Conservation (phyloP, 129 eudicot species). For the Flaveria ramosissima region DNA sequence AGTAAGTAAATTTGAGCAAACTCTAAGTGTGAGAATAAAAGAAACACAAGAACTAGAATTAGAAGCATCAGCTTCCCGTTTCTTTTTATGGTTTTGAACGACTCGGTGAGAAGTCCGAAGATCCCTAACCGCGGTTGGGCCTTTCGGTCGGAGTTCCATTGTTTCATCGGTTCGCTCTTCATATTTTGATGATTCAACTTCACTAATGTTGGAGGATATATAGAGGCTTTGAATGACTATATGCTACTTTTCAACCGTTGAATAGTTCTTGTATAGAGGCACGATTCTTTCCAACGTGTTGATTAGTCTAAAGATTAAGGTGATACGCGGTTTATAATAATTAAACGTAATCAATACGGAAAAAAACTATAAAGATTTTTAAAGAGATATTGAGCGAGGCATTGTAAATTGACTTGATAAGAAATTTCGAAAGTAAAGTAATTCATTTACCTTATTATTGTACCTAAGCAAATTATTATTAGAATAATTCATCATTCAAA, state of each 20-base stretch:
- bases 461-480: not conserved
- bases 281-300: not conserved
- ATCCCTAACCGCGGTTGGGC: conserved; percentile 24
- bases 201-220: conserved; percentile 12
- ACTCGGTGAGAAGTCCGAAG: conserved; percentile 30
- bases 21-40: conserved; percentile 24
- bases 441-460: too few species aligned
- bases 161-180: conserved; percentile 4
- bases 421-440: not conserved
- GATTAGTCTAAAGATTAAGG: not conserved
- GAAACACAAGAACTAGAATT: conserved; percentile 35
- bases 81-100: conserved; percentile 32
- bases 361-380: not conserved
- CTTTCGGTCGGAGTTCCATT: conserved; percentile 18
- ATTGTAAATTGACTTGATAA: conserved; percentile 4
- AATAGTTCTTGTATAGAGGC: not conserved
- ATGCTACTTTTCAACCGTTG: not conserved
- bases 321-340: conserved; percentile 17
- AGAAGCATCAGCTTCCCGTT: conserved; percentile 17
- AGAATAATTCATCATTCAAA: not conserved
- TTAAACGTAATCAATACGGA: not conserved
- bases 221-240: not conserved
- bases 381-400: not conserved
- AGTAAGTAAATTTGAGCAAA: conserved; percentile 18
- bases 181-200: conserved; percentile 20